Base-by-base conservation (phyloP, 148 eudicot species). In the Polygonum maritimum region DNA sequence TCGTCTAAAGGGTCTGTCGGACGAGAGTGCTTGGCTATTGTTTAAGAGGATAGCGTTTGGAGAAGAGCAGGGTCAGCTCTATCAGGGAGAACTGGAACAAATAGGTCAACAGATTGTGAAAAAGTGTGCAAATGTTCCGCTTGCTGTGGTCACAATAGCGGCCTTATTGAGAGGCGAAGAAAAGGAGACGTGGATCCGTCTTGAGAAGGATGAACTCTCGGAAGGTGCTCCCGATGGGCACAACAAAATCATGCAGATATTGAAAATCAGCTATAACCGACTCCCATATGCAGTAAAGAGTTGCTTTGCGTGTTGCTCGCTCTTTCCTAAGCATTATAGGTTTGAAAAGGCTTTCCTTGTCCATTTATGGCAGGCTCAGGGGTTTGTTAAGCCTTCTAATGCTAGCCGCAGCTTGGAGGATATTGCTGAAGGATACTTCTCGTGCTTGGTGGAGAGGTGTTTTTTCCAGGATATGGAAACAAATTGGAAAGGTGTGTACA, bases 261-360 rank as follows among this genome's bases (percentile, higher is more conserved):
- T 88, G 48, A 81, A 74, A 49, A 41, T 86, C 40, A 86, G 83
- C 71, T 87, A 87, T 67, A 51, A 79, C 7, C 44, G 83, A 36
- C 80, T 80, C 40, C 31, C 57, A 0, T 16, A 63, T 6, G 14
- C n/a, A 7, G 38, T 82, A 1, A 74, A 76, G 40, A 26, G 75
- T 67, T 79, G 84, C 60, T 73, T 82, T 21, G 31, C 10, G 14
- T 82, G 45, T 76, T 82, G 73, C 47, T 75, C 80, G 0, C 22
- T 79, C 21, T 82, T 79, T 48, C 82, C 79, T 0, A 79, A 58
- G 54, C 69, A 58, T 16, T 69, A 35, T 55, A 39, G 51, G n/a
- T 76, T 82, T 13, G 71, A 76, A 9, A 82, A 76, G 47, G 75
- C 54, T 40, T 1, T 0, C 3, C 40, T 83, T 36, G 39, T 70